Base-by-base conservation (phyloP, 176 grass and related monocot genomes). In the Carex littledalei region DNA sequence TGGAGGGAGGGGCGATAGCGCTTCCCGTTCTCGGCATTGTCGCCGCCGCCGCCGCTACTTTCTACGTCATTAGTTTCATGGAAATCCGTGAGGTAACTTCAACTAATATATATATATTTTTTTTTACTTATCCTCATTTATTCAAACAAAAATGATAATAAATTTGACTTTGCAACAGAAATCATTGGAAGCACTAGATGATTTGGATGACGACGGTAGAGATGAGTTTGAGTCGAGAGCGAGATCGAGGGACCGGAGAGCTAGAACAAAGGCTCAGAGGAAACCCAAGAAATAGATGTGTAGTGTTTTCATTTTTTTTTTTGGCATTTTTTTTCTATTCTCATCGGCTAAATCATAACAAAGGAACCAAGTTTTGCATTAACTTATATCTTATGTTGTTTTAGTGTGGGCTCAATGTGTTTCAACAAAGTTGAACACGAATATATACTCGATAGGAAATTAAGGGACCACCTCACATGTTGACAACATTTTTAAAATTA, bases 61-160 rank as follows among this genome's bases (percentile, higher is more conserved):
- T 98, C 70, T 95, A 98, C 75, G 90, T 90, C 21, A 88, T 98
- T 29, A 98, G 96, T 81, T 98, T 98, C 89, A 80, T 81, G 76
- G 91, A 95, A 77, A 34, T 98, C 31, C 85, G 88, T 9, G 88
- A 98, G 66, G 96, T 97, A 59, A 66, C 12, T 20, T 1, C 17
- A 63, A 26, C 2, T 24, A 24, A 24, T 24, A 24, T 24, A 24
- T 24, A 0, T 24, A 0, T 1, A 26, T 26, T 29, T 60, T n/a
- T 29, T 26, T 11, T 10, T 20, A 45, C 41, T 47, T 22, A 12
- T 49, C 8, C 18, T 47, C 18, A 22, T 45, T 45, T 72, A 17
- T 72, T 8, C 16, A 45, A 49, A 22, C 8, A 47, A 49, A 45
- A 49, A 73, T 3, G 10, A n/a, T 14, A 73, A 22, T 49, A 45